These are phyloP conservation scores for Sporothrix curviconia DNA, from an alignment of 2,329 filamentous ascomycete species.

Conservation along the genomic window DNA sequence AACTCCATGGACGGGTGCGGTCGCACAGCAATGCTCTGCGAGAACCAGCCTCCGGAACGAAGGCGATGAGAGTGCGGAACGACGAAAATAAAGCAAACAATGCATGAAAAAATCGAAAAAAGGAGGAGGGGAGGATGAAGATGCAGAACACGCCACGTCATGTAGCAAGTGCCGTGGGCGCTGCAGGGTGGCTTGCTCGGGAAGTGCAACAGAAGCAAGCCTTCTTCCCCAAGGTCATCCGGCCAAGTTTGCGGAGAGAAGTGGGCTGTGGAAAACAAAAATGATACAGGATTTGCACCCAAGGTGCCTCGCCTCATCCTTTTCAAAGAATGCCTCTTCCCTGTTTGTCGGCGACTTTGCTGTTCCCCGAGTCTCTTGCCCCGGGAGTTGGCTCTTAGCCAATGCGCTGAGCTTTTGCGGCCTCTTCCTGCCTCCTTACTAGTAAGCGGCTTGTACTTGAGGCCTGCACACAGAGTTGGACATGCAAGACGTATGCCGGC, in stretches of 20 bases:
- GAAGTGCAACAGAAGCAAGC: neutral
- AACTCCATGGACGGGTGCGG: neutral
- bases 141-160: neutral
- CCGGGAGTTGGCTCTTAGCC: neutral
- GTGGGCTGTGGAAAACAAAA: neutral
- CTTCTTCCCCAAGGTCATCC: neutral
- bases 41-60: slow-evolving; percentile 1
- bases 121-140: neutral
- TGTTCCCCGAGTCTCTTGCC: neutral
- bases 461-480: neutral
- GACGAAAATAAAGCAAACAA: neutral
- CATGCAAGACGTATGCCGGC: neutral
- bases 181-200: neutral
- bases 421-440: neutral
- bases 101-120: neutral
- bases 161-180: neutral
- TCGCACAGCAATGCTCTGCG: slow-evolving; percentile 2
- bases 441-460: too few relatives aligned
- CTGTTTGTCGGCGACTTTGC: neutral
- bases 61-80: neutral
- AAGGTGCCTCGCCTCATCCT: neutral
- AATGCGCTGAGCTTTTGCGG: neutral
- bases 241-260: too few relatives aligned
- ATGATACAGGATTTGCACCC: too few relatives aligned
- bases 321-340: neutral